These are phyloP conservation scores for Kazachstania kunashirensis DNA, from an alignment of 805 yeast species.

Conservation along the genomic window DNA sequence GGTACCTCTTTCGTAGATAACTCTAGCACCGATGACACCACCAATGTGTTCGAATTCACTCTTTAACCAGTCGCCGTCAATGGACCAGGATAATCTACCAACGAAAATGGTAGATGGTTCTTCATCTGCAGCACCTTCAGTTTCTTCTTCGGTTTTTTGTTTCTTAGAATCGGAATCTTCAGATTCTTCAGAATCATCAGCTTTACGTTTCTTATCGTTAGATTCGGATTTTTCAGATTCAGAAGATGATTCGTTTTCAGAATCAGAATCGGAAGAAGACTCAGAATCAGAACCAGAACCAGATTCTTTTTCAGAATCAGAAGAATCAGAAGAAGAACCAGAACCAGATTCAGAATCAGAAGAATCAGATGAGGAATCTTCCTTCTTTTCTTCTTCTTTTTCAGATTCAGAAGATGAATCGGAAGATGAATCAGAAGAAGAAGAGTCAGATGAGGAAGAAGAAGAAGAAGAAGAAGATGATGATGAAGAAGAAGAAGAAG, in stretches of 20 bases:
- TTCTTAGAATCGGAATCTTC: slow-evolving; percentile 42
- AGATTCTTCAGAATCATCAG: slow-evolving; percentile 26
- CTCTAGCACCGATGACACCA: slow-evolving; percentile 83
- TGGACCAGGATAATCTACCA: slow-evolving; percentile 94
- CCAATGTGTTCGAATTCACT: slow-evolving; percentile 75
- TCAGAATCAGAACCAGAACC: slow-evolving; percentile 7
- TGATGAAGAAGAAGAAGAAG: slow-evolving; percentile 12
- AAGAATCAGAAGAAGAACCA: background rate
- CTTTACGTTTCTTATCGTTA: slow-evolving; percentile 31
- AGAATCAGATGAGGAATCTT: slow-evolving; percentile 29
- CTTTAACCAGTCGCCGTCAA: slow-evolving; percentile 90
- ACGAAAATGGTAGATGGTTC: slow-evolving; percentile 89
- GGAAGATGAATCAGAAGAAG: slow-evolving; percentile 5
- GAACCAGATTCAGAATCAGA: slow-evolving; percentile 24
- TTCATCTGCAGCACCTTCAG: slow-evolving; percentile 9
- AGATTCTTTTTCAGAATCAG: background rate
- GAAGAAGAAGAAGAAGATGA: slow-evolving; percentile 5
- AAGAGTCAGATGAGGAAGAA: slow-evolving; percentile 8
- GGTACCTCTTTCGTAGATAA: slow-evolving; percentile 83
- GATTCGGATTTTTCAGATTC: slow-evolving; percentile 27
- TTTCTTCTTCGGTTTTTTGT: slow-evolving; percentile 33
- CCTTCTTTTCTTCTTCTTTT: slow-evolving; percentile 24
- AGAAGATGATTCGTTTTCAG: slow-evolving; percentile 20
- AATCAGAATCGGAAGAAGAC: slow-evolving; percentile 4
- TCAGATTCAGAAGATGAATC: slow-evolving; percentile 29